phyloP scores from a whole-genome alignment of 768 basidiomycete species.

The Tricholoma saponaceum region DNA sequence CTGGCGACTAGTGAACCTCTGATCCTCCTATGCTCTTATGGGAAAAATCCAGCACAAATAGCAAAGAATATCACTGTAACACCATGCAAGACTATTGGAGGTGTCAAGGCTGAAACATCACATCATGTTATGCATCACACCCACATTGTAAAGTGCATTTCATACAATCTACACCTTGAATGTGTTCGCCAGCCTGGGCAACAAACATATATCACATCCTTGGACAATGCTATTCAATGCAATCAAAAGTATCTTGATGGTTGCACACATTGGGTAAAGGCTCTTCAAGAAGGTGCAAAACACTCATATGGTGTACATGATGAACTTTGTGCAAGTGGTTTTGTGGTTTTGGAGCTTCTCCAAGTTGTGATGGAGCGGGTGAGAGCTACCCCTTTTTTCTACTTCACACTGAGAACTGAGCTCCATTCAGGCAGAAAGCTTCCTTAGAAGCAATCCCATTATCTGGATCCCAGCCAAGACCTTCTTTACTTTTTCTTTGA shows the following conservation, averaged over 20 bases:
- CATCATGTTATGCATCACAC: not conserved
- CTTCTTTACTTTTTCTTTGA: not conserved
- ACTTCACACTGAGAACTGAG: not conserved
- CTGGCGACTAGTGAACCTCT: not conserved
- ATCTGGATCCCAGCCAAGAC: not conserved
- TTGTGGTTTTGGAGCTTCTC: not conserved
- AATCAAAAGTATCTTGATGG: not conserved
- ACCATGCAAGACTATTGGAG: not conserved
- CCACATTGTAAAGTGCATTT: not conserved
- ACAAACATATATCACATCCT: not conserved
- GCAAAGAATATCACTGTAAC: not conserved
- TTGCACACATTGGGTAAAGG: not conserved
- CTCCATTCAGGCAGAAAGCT: not conserved
- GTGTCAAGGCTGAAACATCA: not conserved
- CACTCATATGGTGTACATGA: not conserved
- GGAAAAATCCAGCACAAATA: not conserved
- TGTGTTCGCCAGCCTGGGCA: not conserved
- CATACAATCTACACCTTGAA: not conserved
- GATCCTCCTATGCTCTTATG: not conserved
- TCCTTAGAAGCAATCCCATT: not conserved
- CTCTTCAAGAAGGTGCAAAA: not conserved
- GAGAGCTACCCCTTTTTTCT: not conserved
- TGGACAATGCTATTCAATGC: not conserved
- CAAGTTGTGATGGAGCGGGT: not conserved
- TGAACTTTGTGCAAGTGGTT: not conserved